Base-by-base conservation (phyloP, 1,139 yeast genomes). In the Kurtzmaniella quercitrusa region DNA sequence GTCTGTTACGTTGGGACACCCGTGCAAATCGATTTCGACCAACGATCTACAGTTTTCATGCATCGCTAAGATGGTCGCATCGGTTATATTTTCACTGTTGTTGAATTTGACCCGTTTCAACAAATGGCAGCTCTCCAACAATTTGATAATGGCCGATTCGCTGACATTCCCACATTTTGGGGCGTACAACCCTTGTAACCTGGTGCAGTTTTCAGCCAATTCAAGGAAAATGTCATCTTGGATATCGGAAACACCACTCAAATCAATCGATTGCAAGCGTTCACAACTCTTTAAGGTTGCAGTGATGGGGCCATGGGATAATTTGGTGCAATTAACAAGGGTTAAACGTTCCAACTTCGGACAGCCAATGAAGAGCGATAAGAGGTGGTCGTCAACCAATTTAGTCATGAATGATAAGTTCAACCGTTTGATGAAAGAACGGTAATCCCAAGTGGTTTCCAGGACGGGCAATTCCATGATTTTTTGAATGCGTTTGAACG, bases 11-110 rank as follows among this genome's bases (percentile, higher is more conserved):
- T 78, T 73, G n/a, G 84, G 79, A 62, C 96, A 87, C 39, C 84
- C 83, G 51, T 90, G 93, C 44, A 93, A 73, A 65, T 93, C 98
- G 43, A 93, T 84, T 65, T 93, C 98, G 25, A 91, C 95, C 44
- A 93, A 69, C 42, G 84, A 73, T 39, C 84, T 85, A 61, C 98
- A 91, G 57, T 77, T 77, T 15, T 69, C 68, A 44, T 87, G 83
- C 65, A 93, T 70, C 23, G 73, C 73, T 40, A 68, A 55, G n/a
- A 91, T 72, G 16, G 87, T 74, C n/a, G 65, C 77, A 62, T 88
- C 95, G 38, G 84, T 79, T 48, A 93, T 76, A 46, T 75, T 73
- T 36, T 66, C 70, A 57, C 91, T 85, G 46, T 85, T 85, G 49
- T 89, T 84, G 44, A 93, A 75, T 56, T 89, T 89, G 46, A 93